A percentile compares a stretch with the other conserved stretches of the same genome.
These are phyloP conservation scores for Metarhizium album DNA, from an alignment of 2,329 filamentous ascomycete genomes.

Conservation along the genomic window DNA sequence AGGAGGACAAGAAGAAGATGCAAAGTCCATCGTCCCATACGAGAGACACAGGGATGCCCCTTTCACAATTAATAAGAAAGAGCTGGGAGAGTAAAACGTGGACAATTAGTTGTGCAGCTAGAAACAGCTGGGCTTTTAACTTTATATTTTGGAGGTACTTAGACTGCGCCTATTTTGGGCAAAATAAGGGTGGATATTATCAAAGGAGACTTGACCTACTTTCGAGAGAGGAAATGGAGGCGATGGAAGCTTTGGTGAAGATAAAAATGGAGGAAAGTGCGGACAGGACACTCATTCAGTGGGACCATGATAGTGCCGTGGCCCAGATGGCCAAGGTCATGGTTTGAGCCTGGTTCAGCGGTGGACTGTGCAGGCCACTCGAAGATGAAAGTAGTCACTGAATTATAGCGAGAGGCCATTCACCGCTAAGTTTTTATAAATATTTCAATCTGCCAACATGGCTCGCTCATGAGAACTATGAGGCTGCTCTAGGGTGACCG, in stretches of 20 bases:
- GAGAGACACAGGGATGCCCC: background rate
- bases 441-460: too few species aligned
- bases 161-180: slow-evolving; percentile 23
- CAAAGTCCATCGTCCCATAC: background rate
- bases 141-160: slow-evolving; percentile 25
- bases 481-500: too few species aligned
- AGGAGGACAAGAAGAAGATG: slow-evolving; percentile 8
- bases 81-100: slow-evolving; percentile 24
- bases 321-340: background rate
- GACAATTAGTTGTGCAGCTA: slow-evolving; percentile 23
- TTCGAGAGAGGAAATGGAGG: background rate
- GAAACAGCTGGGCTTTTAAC: slow-evolving; percentile 28
- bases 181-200: slow-evolving; percentile 13
- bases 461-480: too few species aligned
- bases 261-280: background rate
- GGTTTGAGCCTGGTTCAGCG: background rate
- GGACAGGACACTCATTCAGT: background rate
- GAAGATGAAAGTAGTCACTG: too few species aligned
- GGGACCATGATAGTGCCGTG: background rate
- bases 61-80: slow-evolving; percentile 23
- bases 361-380: too few species aligned
- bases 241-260: background rate
- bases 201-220: background rate
- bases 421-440: too few species aligned
- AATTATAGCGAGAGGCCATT: too few species aligned